Conservation (phyloP, 2,329 filamentous ascomycete genomes). For the Calonectria pseudoreteaudii region DNA sequence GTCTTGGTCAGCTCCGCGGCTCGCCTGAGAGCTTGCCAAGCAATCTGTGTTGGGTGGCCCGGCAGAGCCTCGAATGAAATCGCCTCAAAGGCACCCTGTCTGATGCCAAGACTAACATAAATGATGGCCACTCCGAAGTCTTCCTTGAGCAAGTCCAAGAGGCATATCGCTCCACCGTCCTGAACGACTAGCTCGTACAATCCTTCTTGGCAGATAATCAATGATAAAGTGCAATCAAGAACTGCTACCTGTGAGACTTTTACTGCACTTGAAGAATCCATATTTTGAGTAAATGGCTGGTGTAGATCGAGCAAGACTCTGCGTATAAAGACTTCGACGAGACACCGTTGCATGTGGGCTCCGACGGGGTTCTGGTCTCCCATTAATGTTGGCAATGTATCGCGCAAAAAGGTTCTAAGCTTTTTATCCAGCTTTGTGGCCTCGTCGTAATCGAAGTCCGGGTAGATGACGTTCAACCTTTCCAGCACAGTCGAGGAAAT, state of each 20-base stretch:
- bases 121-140: not conserved
- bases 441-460: not conserved
- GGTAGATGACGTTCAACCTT: not conserved
- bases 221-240: not conserved
- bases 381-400: not conserved
- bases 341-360: not conserved
- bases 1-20: not conserved
- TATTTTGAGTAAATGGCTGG: not conserved
- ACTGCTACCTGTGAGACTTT: not conserved
- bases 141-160: not conserved
- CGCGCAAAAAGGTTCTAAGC: not conserved
- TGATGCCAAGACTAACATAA: not conserved
- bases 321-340: not conserved
- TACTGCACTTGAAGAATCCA: not conserved
- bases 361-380: too few relatives aligned
- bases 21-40: not conserved
- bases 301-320: not conserved
- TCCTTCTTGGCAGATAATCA: not conserved
- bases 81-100: not conserved
- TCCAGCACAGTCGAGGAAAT: not conserved
- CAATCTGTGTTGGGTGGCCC: not conserved
- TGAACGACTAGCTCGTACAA: not conserved
- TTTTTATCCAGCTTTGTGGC: not conserved
- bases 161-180: not conserved
- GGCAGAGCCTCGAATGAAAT: not conserved